These are phyloP conservation scores for Melaleuca alternifolia DNA, from an alignment of 345 rosid species.

Conservation along the genomic window DNA sequence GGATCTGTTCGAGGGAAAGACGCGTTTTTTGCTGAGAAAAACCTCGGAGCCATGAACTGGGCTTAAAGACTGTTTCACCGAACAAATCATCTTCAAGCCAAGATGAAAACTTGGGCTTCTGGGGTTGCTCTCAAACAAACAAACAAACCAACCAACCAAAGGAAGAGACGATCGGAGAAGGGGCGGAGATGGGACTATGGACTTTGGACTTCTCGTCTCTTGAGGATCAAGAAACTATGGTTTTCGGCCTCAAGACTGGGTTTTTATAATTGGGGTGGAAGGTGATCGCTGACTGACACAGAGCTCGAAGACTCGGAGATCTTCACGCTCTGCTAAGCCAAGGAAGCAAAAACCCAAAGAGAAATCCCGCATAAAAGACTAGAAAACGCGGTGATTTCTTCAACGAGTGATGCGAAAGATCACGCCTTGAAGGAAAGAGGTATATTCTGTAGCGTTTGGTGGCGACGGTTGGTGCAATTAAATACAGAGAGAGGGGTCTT, in stretches of 20 bases:
- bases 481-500: background rate
- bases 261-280: background rate
- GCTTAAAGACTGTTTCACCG: slow-evolving; percentile 20
- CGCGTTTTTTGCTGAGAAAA: slow-evolving; percentile 15
- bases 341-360: background rate
- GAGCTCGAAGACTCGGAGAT: background rate
- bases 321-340: background rate
- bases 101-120: background rate
- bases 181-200: no score
- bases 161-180: background rate
- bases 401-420: background rate
- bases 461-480: background rate
- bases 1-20: slow-evolving; percentile 15
- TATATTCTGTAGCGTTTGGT: background rate
- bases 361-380: background rate
- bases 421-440: background rate
- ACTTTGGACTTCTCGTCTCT: background rate
- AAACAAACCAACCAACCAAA: background rate
- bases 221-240: background rate
- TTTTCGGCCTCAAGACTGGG: background rate
- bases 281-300: background rate
- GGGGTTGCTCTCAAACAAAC: background rate
- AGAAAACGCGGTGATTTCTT: background rate
- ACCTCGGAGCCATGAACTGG: slow-evolving; percentile 32
- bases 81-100: slow-evolving; percentile 24